Conservation (phyloP, 148 eudicot genomes). For the Oxyria digyna region DNA sequence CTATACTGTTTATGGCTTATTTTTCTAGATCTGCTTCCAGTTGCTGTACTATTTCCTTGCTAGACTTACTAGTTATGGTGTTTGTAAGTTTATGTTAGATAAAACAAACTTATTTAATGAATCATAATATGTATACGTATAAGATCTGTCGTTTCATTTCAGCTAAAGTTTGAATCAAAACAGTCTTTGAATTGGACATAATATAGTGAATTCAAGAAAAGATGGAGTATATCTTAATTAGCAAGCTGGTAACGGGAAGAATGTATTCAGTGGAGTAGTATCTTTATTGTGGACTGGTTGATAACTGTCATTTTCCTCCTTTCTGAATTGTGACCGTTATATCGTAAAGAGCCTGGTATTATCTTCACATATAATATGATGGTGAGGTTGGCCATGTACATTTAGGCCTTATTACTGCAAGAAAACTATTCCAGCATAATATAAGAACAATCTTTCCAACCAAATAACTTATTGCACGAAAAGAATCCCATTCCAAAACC, state of each 20-base stretch:
- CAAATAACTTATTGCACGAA: neutral
- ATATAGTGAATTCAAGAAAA: too few species aligned
- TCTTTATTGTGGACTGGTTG: neutral
- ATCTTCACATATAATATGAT: neutral
- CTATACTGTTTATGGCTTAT: neutral
- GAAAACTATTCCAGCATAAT: neutral
- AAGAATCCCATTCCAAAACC: slow-evolving; percentile 5
- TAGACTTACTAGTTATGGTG: neutral
- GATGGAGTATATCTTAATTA: too few species aligned
- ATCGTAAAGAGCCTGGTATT: neutral
- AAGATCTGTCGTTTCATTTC: neutral
- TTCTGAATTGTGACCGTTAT: neutral
- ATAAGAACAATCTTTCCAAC: neutral
- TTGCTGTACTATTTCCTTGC: neutral
- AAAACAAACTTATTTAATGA: too few species aligned
- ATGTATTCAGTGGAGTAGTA: neutral
- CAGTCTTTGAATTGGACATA: too few species aligned
- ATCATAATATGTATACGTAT: too few species aligned
- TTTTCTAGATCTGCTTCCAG: neutral
- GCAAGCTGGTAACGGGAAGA: too few species aligned
- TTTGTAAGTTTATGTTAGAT: too few species aligned
- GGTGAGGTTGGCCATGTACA: neutral
- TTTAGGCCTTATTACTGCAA: too few species aligned
- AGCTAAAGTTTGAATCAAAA: neutral
- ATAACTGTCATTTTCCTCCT: neutral